Conservation (phyloP, 257 asterid species). For the Salvia splendens region DNA sequence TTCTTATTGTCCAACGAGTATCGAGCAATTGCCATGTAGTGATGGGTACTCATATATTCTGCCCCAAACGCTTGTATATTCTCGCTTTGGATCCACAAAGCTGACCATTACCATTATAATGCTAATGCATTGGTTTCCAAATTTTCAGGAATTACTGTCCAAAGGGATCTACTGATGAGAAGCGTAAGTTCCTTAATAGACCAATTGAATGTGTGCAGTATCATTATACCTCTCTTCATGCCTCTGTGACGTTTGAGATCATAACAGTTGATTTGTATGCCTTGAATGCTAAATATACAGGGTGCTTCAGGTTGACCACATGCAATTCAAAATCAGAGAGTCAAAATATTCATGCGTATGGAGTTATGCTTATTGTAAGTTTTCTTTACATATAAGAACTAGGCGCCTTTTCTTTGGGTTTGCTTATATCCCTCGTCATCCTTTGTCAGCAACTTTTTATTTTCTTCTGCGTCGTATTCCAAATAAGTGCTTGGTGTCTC, state of each 20-base stretch:
- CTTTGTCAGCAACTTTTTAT: background rate
- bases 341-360: constrained; percentile 85
- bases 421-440: background rate
- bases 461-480: background rate
- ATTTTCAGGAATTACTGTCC: constrained; percentile 70
- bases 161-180: constrained; percentile 59
- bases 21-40: constrained; percentile 55
- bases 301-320: constrained; percentile 69
- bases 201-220: background rate
- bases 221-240: background rate
- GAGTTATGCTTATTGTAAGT: constrained; percentile 79
- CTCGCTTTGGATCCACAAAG: constrained; percentile 13
- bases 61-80: constrained; percentile 4
- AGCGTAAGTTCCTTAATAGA: constrained; percentile 43
- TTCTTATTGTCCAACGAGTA: constrained; percentile 72
- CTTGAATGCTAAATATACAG: constrained; percentile 42
- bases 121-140: constrained; percentile 28
- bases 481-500: constrained; percentile 11
- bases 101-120: background rate
- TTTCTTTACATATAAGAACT: constrained; percentile 16
- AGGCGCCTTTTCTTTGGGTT: constrained; percentile 4
- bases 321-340: constrained; percentile 59
- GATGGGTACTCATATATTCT: constrained; percentile 60
- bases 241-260: background rate
- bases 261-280: constrained; percentile 8